Conservation (phyloP, 257 asterid species). For the Rubia yunnanensis region DNA sequence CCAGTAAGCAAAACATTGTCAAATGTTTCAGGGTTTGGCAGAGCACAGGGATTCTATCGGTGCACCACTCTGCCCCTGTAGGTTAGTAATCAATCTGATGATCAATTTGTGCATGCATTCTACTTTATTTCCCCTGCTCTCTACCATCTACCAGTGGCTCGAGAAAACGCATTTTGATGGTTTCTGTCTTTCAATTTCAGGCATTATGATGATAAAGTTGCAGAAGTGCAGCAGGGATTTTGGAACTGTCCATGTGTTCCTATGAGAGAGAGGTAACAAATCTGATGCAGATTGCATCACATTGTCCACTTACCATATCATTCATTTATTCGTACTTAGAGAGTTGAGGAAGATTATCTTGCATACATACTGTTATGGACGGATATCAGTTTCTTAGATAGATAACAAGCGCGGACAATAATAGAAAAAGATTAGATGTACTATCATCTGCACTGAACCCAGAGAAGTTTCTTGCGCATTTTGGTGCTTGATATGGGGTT, state of each 20-base stretch:
- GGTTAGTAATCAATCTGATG: constrained; percentile 32
- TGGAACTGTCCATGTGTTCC: constrained; percentile 96
- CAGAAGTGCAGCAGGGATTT: constrained; percentile 93
- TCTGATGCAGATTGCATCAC: not conserved
- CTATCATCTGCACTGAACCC: not conserved
- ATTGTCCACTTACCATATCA: too few species aligned
- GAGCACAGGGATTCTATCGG: constrained; percentile 93
- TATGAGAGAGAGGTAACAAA: constrained; percentile 47
- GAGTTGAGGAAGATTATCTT: not conserved
- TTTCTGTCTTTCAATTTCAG: constrained; percentile 19
- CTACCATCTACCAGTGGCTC: not conserved
- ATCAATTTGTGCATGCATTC: not conserved
- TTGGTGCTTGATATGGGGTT: not conserved
- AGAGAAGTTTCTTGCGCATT: not conserved
- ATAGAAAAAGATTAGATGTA: not conserved
- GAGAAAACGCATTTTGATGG: not conserved
- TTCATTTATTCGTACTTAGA: not conserved
- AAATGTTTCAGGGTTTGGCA: constrained; percentile 76
- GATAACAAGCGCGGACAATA: not conserved
- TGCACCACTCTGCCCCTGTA: constrained; percentile 96
- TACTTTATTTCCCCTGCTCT: not conserved
- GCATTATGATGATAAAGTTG: constrained; percentile 88
- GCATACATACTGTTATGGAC: too few species aligned
- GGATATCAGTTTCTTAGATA: too few species aligned
- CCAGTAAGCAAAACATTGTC: not conserved